Evolutionary conservation across 768 basidiomycete species (phyloP), one percentile per base, ranked within the genome.

Genomic region (Boletellus emodensis): DNA sequence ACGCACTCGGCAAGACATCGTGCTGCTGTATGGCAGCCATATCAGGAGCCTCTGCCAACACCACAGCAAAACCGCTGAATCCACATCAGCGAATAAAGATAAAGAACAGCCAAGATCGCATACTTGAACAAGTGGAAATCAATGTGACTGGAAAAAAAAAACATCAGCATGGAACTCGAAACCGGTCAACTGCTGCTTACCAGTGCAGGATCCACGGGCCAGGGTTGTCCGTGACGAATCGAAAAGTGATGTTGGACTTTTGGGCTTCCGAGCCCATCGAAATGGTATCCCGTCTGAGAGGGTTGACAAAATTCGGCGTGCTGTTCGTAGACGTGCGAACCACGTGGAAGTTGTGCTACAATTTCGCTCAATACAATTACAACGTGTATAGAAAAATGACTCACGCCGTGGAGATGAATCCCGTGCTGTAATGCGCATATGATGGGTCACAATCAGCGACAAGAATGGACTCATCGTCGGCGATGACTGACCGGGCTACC

Each of bases 211-310:
- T 69, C 78, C 82, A 84, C 3, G 78, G 78, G 11, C 85, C 85
- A 4, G 83, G 75, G 64, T 87, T 87, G 58, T 87, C 78, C 3
- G 84, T 83, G 22, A 68, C 59, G 65, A 83, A 86, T 33, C 84
- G 76, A 45, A 87, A 69, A 3, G 77, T 77, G 26, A 78, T 75
- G 59, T 77, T 66, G 62, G 77, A 64, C 0, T 49, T 51, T 64
- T 76, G 57, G 2, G 52, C 58, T 48, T 64, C 61, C 35, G 54
- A 55, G n/a, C 68, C 66, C 57, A 66, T 69, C 36, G 61, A 69
- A 28, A 67, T 54, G 0, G 64, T 65, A 42, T 74, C 73, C 14
- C 73, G 64, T 51, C 47, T 58, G n/a, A 68, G 43, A 11, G 73
- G 73, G 47, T 75, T 63, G 28, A 63, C 51, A 34, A 69, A 75